These are phyloP conservation scores for Alternaria arbusti DNA, from an alignment of 2,329 filamentous ascomycete species.

Conservation along the genomic window DNA sequence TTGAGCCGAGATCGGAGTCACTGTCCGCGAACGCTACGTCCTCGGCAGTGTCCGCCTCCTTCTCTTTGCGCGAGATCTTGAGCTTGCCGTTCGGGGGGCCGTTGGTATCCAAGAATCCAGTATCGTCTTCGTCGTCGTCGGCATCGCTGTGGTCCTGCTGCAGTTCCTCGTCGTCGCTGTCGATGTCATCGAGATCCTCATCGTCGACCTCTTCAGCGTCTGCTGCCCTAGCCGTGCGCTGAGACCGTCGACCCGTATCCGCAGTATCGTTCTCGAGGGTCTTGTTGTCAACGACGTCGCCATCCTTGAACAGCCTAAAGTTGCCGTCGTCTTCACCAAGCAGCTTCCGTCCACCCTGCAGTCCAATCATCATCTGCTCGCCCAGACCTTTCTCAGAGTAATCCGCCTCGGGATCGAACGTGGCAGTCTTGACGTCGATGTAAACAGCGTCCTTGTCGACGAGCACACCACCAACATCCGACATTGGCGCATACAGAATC, in stretches of 20 bases:
- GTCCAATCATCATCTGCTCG: conserved; percentile 89
- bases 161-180: conserved; percentile 62
- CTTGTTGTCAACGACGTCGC: conserved; percentile 65
- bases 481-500: conserved; percentile 95
- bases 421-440: conserved; percentile 74
- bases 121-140: conserved; percentile 60
- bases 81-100: conserved; percentile 49
- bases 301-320: conserved; percentile 83
- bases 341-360: conserved; percentile 82
- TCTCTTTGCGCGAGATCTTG: conserved; percentile 37
- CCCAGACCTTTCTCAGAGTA: conserved; percentile 83
- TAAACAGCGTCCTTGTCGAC: conserved; percentile 98
- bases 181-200: conserved; percentile 56
- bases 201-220: conserved; percentile 59
- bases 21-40: conserved; percentile 93
- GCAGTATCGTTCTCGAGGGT: conserved; percentile 62
- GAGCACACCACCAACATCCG: conserved; percentile 91
- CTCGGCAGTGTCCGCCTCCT: conserved; percentile 53
- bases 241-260: conserved; percentile 63
- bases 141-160: conserved; percentile 55
- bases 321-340: conserved; percentile 83
- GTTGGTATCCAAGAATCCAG: conserved; percentile 50
- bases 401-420: conserved; percentile 70
- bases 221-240: conserved; percentile 58
- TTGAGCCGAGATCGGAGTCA: conserved; percentile 91